Evolutionary conservation across 257 asterid genomes (phyloP), one percentile per base, ranked within the genome.

Genomic region (Orobanche coerulescens): DNA sequence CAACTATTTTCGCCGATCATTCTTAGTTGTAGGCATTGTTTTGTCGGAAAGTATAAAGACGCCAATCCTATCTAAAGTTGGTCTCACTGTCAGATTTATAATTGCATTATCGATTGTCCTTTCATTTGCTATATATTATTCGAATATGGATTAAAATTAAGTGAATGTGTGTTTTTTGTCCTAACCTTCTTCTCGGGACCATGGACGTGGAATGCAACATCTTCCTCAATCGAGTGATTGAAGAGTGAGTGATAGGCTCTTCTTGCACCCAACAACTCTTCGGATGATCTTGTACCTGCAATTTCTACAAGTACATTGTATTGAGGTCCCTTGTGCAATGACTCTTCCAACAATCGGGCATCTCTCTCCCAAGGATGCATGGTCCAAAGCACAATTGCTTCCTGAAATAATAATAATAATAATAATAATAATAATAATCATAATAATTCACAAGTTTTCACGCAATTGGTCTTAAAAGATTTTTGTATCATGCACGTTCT

Each of bases 361-460:
- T 90, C 97, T 67, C 97, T 83, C 78, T 90, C 97, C 95, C 96
- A 87, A 0, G 96, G 96, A 65, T 90, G 96, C 96, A 87, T 84
- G 0, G 90, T 80, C 80, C 94, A 87, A 0, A 85, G 68, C 65
- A 90, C 87, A 28, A 84, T 86, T 4, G 94, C 96, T 4, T 90
- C 92, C 95, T 84, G 26, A 10, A 64, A 48, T 44, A 25, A n/a
- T n/a, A n/a, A 30, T 5, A 15, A 15, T 23, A 36, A 28, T 12
- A 14, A 39, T 3, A 2, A 0, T 48, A 13, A 13, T 5, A 36
- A n/a, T 15, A 26, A 6, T 61, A 26, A 42, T 46, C 23, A 19
- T 46, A 30, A 30, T 30, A 30, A 30, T 30, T 30, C 36, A 30
- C 36, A 0, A 13, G 28, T 16, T 43, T 16, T 28, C 4, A 11